Conservation (phyloP, 495 filamentous ascomycete species). For the Penicillium coffeae region DNA sequence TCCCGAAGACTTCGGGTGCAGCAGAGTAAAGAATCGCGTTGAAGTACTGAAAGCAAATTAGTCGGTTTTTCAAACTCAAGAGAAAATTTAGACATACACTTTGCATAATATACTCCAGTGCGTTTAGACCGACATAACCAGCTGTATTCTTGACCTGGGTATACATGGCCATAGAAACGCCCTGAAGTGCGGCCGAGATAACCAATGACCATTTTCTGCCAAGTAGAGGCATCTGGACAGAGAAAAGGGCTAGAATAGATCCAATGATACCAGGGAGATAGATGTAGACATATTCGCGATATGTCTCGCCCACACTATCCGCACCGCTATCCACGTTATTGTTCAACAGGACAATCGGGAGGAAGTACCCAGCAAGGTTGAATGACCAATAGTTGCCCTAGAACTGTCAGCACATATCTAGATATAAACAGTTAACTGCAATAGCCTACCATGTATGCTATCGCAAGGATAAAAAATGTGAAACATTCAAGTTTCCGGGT, state of each 20-base stretch:
- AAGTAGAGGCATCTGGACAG: slow-evolving; percentile 30
- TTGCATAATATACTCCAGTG: slow-evolving; percentile 15
- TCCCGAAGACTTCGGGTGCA: slow-evolving; percentile 11
- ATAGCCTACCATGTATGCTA: slow-evolving; percentile 12
- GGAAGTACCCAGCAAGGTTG: slow-evolving; percentile 28
- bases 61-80: too few relatives aligned
- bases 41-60: slow-evolving; percentile 11
- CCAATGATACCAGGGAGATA: slow-evolving; percentile 41
- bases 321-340: slow-evolving; percentile 28
- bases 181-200: slow-evolving; percentile 18
- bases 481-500: slow-evolving; percentile 7
- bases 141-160: slow-evolving; percentile 13
- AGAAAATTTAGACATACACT: neutral
- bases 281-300: slow-evolving; percentile 42
- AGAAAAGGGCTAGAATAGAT: slow-evolving; percentile 33
- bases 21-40: slow-evolving; percentile 6
- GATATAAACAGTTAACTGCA: neutral
- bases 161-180: slow-evolving; percentile 16
- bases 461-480: slow-evolving; percentile 6
- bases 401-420: too few relatives aligned
- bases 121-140: slow-evolving; percentile 12
- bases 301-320: slow-evolving; percentile 26
- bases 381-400: slow-evolving; percentile 20
- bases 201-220: slow-evolving; percentile 31
- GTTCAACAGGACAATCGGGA: slow-evolving; percentile 33